Percentiles rank a stretch among this genome's conserved stretches.
Evolutionary conservation across 1,284 basidiomycete species (phyloP).

Genomic region (Leccinum pallidistipes): DNA sequence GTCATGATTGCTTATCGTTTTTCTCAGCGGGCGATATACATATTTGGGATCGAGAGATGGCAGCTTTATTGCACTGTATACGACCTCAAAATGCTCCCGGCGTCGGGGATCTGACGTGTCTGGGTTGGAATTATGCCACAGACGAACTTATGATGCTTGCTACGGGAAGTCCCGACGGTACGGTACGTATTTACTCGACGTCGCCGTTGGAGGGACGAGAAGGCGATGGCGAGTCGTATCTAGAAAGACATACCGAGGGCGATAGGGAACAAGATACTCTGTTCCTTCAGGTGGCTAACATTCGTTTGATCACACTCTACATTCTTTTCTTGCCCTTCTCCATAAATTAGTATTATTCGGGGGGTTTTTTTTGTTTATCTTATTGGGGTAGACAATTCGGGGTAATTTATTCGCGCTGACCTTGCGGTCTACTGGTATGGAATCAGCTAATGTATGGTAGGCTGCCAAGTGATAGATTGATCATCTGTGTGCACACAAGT

Average conservation of each 20-base stretch:
- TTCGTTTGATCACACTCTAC: slow-evolving; percentile 1
- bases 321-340: not conserved
- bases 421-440: not conserved
- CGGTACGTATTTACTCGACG: slow-evolving; percentile 66
- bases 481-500: slow-evolving; percentile 41
- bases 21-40: slow-evolving; percentile 72
- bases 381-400: slow-evolving; percentile 15
- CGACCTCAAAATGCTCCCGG: slow-evolving; percentile 44
- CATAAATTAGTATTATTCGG: slow-evolving; percentile 8
- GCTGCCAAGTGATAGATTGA: too few species aligned
- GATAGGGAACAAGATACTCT: slow-evolving; percentile 30
- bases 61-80: slow-evolving; percentile 62
- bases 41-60: slow-evolving; percentile 83
- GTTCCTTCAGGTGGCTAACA: slow-evolving; percentile 31
- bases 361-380: not conserved
- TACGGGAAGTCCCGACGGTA: slow-evolving; percentile 75
- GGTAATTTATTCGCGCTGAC: slow-evolving; percentile 21
- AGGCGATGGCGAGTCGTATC: slow-evolving; percentile 27
- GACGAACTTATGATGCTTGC: slow-evolving; percentile 76
- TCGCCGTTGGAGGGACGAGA: slow-evolving; percentile 21
- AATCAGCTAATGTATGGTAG: too few species aligned
- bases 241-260: slow-evolving; percentile 29
- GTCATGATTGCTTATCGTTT: slow-evolving; percentile 35
- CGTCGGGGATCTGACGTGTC: slow-evolving; percentile 69
- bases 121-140: slow-evolving; percentile 61